Evolutionary conservation across 2,329 filamentous ascomycete genomes (phyloP), one percentile per base, ranked within the genome.

Genomic region (Colletotrichum aenigma): DNA sequence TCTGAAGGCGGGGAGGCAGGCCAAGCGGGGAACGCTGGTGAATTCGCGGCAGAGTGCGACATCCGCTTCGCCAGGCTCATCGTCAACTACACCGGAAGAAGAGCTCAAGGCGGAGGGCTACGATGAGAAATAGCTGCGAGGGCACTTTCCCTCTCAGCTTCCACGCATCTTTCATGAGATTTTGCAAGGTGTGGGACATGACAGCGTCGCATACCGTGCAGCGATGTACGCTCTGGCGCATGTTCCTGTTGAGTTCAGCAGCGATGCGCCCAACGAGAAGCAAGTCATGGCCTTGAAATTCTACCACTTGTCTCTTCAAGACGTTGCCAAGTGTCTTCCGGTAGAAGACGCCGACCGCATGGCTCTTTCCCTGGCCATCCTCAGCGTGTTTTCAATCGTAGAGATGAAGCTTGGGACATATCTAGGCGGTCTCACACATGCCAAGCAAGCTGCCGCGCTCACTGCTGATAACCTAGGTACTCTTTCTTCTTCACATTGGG

Each of bases 1-100:
- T 24, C n/a, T 52, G 10, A 52, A 52, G 43, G 43, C 43, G 21
- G n/a, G 43, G 12, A 52, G 43, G 43, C 43, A 52, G 43, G 43
- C 43, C 4, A 52, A 21, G 43, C 43, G 10, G 43, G 43, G 10
- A 52, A 2, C 2, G 10, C 12, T 12, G n/a, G 4, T 1, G 12
- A 0, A 0, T 3, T 13, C 43, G n/a, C 43, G 6, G 10, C 43
- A 21, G 3, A 3, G n/a, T 21, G 43, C n/a, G n/a, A 13, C n/a
- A 52, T 21, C 43, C n/a, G 43, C n/a, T 52, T 52, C 43, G 2
- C n/a, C 43, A 12, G n/a, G 43, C 43, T 52, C n/a, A 52, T 52
- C n/a, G n/a, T 21, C 16, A 21, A 2, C 10, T 21, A 21, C 43
- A 24, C n/a, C 6, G 6, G n/a, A 52, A 52, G 4, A 13, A 13